Conservation (phyloP, 768 basidiomycete genomes). For the Lactifluus rugatus region DNA sequence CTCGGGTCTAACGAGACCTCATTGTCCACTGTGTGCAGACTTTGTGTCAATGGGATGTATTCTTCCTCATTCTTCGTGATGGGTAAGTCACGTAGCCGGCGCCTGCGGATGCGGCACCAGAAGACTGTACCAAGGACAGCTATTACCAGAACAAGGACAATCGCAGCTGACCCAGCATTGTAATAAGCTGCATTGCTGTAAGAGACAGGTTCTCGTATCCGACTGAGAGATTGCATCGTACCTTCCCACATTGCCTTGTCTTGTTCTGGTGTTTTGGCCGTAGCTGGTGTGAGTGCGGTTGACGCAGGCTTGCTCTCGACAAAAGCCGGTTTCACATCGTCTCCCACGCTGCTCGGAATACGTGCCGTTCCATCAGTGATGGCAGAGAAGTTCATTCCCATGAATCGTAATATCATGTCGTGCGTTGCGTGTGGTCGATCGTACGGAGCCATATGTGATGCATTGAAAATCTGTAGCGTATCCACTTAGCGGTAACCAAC, state of each 20-base stretch:
- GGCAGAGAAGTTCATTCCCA: constrained; percentile 80
- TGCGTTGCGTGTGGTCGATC: constrained; percentile 84
- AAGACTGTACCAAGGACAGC: constrained; percentile 62
- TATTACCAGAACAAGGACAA: constrained; percentile 71
- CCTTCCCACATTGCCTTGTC: constrained; percentile 89
- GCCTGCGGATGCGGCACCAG: constrained; percentile 59
- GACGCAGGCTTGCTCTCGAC: constrained; percentile 34
- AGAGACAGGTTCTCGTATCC: background rate
- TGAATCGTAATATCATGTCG: constrained; percentile 98
- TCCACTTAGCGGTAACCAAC: background rate
- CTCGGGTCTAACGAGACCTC: constrained; percentile 7
- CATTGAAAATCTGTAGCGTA: constrained; percentile 65
- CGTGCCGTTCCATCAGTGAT: constrained; percentile 72
- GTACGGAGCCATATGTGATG: constrained; percentile 92
- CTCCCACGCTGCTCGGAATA: constrained; percentile 75
- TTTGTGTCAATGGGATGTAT: constrained; percentile 52
- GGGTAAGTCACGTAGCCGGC: constrained; percentile 33
- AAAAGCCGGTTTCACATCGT: constrained; percentile 55
- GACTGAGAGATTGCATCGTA: constrained; percentile 26
- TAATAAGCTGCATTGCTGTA: constrained; percentile 63
- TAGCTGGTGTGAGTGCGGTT: constrained; percentile 29
- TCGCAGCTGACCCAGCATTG: constrained; percentile 79
- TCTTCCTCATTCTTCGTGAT: constrained; percentile 45
- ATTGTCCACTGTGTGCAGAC: constrained; percentile 23
- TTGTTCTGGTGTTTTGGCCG: constrained; percentile 61